Evolutionary conservation across 192 early-diverging fungal genomes (phyloP), one percentile per base, ranked within the genome.

Genomic region (Diversispora eburnea): DNA sequence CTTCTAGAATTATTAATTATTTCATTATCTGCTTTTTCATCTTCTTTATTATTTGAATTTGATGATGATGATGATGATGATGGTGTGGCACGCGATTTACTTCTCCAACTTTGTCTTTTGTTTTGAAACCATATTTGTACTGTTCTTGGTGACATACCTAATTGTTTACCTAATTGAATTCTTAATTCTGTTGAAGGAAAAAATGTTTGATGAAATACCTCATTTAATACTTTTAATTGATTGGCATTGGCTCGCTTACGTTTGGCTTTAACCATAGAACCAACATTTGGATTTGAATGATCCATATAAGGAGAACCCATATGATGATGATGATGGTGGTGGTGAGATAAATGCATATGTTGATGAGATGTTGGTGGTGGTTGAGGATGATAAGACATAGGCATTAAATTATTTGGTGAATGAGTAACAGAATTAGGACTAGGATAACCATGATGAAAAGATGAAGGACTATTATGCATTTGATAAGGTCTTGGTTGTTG

Each of bases 91-190:
- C 69, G 22, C 20, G 69, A 41, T 22, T 71, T 71, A 13, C 69
- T 71, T 20, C 69, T 52, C 69, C 69, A 71, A 61, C 87, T 88
- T 76, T 96, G 94, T 45, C 96, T 87, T 76, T 89, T 90, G 84
- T 98, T 98, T 79, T 98, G 96, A 80, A 98, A 98, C 96, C 96
- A 98, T 64, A 98, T 93, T 82, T 98, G 96, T 20, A 98, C 92
- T 0, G 92, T 93, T 49, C 94, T 88, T 20, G 94, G 93, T 48
- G 90, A 89, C 96, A 98, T 96, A 55, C 89, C 88, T 55, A 94
- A 87, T 64, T 91, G 84, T 66, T 86, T 84, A 68, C 92, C 93
- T 0, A 98, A 83, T 25, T 88, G 83, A 67, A 89, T 77, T 72
- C 96, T 87, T 78, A 90, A 82, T 68, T 93, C 90, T 2, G 92